Evolutionary conservation across 352 stramenopile species (phyloP).

Genomic region (Phytophthora citricola): DNA sequence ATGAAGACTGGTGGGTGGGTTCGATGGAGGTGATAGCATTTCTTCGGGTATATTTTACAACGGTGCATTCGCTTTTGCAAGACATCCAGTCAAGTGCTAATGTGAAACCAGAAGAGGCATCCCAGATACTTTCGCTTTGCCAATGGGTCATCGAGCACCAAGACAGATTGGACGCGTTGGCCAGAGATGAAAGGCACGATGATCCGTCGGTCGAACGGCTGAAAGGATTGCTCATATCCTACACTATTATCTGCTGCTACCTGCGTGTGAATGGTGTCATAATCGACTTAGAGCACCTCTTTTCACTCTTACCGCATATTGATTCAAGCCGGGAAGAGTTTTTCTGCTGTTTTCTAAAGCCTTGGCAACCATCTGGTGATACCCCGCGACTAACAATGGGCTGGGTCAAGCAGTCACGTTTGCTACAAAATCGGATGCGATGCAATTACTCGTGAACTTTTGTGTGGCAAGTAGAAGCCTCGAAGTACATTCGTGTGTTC

Average conservation of each 20-base stretch:
- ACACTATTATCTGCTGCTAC: constrained; percentile 29
- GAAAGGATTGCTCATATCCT: constrained; percentile 30
- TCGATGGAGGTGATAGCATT: constrained; percentile 17
- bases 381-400: background rate
- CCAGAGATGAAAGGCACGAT: background rate
- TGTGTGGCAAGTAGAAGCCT: constrained; percentile 19
- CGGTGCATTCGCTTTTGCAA: constrained; percentile 7
- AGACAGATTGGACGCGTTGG: constrained; percentile 3
- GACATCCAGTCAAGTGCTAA: background rate
- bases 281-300: constrained; percentile 36
- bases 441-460: constrained; percentile 19
- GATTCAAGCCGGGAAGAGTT: constrained; percentile 15
- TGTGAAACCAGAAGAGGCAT: background rate
- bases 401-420: constrained; percentile 3
- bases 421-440: background rate
- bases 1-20: constrained; percentile 22
- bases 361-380: constrained; percentile 2
- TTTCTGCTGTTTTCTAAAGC: constrained; percentile 31
- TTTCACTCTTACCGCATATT: background rate
- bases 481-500: constrained; percentile 14
- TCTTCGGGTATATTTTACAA: constrained; percentile 25
- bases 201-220: constrained; percentile 10
- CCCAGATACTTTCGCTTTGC: constrained; percentile 2
- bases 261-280: constrained; percentile 25
- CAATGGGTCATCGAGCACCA: constrained; percentile 21